phyloP scores from a whole-genome alignment of 345 rosid species.

The Hevea brasiliensis region DNA sequence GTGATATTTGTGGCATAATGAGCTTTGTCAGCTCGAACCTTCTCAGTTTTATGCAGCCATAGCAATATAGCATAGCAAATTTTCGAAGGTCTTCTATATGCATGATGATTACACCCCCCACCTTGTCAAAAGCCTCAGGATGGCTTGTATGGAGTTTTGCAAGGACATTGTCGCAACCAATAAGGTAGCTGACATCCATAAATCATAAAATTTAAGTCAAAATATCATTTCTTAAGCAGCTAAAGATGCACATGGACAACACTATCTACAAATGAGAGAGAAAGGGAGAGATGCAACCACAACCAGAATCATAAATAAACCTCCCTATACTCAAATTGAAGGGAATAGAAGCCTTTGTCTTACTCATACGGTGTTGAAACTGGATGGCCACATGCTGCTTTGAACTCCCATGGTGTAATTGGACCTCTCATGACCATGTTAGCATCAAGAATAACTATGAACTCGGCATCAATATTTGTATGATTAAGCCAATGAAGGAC shows the following conservation, averaged over 20 bases:
- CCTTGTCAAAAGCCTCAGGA: conserved; percentile 94
- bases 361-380: conserved; percentile 99
- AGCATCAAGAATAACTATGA: conserved; percentile 91
- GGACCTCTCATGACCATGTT: conserved; percentile 97
- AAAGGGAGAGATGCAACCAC: conserved; percentile 8
- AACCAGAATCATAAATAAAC: background rate
- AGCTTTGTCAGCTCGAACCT: conserved; percentile 93
- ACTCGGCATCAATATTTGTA: conserved; percentile 80
- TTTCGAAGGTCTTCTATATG: conserved; percentile 91
- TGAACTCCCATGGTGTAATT: conserved; percentile 96
- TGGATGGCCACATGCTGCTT: conserved; percentile 87
- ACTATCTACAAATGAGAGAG: background rate
- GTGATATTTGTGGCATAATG: conserved; percentile 87
- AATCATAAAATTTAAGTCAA: conserved; percentile 1
- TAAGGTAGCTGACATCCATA: conserved; percentile 67
- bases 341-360: conserved; percentile 18
- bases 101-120: conserved; percentile 96
- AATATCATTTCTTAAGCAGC: background rate
- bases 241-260: background rate
- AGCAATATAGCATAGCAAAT: conserved; percentile 77
- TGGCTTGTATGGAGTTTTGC: conserved; percentile 89
- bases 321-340: background rate
- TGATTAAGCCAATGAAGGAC: conserved; percentile 99
- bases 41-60: conserved; percentile 96
- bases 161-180: conserved; percentile 93